A percentile compares a stretch with the other conserved stretches of the same genome.
phyloP scores from a whole-genome alignment of 2,329 filamentous ascomycete genomes.

The Xylariaceae sp. region DNA sequence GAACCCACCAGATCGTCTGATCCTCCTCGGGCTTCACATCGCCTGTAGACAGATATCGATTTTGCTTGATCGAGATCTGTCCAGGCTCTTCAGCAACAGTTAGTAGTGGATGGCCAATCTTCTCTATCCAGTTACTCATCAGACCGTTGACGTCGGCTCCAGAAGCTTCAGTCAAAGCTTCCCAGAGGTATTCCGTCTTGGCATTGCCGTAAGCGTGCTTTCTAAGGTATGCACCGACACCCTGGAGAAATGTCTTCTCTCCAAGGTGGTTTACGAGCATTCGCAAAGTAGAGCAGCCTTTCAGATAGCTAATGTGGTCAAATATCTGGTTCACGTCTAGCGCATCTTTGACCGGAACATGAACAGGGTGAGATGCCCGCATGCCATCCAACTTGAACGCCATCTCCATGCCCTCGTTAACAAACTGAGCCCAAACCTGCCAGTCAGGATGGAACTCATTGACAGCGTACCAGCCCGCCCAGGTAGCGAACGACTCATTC shows the following conservation, averaged over 20 bases:
- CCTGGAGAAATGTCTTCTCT: slow-evolving; percentile 83
- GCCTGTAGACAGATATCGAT: slow-evolving; percentile 86
- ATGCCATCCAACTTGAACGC: slow-evolving; percentile 89
- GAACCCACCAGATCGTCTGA: slow-evolving; percentile 93
- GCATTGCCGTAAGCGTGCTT: slow-evolving; percentile 87
- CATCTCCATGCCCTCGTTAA: slow-evolving; percentile 90
- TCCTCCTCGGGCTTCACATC: slow-evolving; percentile 92
- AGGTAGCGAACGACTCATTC: slow-evolving; percentile 96
- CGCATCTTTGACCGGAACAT: slow-evolving; percentile 91
- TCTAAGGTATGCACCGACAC: slow-evolving; percentile 88
- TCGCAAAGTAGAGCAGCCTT: slow-evolving; percentile 93
- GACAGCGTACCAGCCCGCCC: slow-evolving; percentile 93
- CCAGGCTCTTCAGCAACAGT: slow-evolving; percentile 83
- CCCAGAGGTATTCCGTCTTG: slow-evolving; percentile 89
- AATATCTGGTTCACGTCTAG: slow-evolving; percentile 98
- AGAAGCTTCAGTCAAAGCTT: slow-evolving; percentile 82
- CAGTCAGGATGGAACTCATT: slow-evolving; percentile 94
- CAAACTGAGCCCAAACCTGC: slow-evolving; percentile 97
- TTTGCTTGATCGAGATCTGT: slow-evolving; percentile 81
- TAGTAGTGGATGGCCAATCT: slow-evolving; percentile 91
- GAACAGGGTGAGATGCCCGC: slow-evolving; percentile 91
- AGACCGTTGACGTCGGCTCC: slow-evolving; percentile 82
- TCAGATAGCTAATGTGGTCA: slow-evolving; percentile 93
- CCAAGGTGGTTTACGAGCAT: slow-evolving; percentile 94
- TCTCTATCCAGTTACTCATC: slow-evolving; percentile 94